A percentile compares a stretch with the other conserved stretches of the same genome.
Evolutionary conservation across 495 filamentous ascomycete species (phyloP).

Genomic region (Penicillium silybi): DNA sequence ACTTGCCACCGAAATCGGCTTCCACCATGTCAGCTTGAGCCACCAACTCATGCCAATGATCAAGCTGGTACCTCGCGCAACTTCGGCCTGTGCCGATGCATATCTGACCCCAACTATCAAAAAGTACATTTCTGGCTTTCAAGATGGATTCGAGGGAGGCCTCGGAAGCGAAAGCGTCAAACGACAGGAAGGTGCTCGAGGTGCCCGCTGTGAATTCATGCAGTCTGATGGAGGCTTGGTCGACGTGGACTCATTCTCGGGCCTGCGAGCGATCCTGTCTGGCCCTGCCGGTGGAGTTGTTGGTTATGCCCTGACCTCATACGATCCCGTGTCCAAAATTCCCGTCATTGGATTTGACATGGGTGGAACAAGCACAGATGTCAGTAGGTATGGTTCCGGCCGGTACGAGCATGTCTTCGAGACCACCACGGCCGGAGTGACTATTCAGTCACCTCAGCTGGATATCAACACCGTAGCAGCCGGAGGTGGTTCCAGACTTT

Average conservation of each 20-base stretch:
- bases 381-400: slow-evolving; percentile 67
- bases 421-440: slow-evolving; percentile 89
- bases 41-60: slow-evolving; percentile 74
- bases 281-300: slow-evolving; percentile 67
- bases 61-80: slow-evolving; percentile 62
- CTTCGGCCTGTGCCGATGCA: slow-evolving; percentile 85
- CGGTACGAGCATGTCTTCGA: slow-evolving; percentile 93
- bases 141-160: slow-evolving; percentile 53
- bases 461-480: slow-evolving; percentile 96
- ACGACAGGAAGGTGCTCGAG: slow-evolving; percentile 33
- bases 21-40: slow-evolving; percentile 50
- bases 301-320: slow-evolving; percentile 84
- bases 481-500: slow-evolving; percentile 81
- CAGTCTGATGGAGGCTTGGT: slow-evolving; percentile 48
- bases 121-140: slow-evolving; percentile 81
- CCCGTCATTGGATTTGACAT: slow-evolving; percentile 95
- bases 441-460: slow-evolving; percentile 86
- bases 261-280: slow-evolving; percentile 49
- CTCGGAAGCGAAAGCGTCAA: slow-evolving; percentile 28
- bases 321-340: slow-evolving; percentile 71
- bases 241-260: slow-evolving; percentile 45
- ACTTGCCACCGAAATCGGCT: slow-evolving; percentile 32
- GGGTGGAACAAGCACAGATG: slow-evolving; percentile 89
- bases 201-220: slow-evolving; percentile 47
- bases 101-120: slow-evolving; percentile 90